Base-by-base conservation (phyloP, 169 alveolate genomes). In the Eimeria praecox region DNA sequence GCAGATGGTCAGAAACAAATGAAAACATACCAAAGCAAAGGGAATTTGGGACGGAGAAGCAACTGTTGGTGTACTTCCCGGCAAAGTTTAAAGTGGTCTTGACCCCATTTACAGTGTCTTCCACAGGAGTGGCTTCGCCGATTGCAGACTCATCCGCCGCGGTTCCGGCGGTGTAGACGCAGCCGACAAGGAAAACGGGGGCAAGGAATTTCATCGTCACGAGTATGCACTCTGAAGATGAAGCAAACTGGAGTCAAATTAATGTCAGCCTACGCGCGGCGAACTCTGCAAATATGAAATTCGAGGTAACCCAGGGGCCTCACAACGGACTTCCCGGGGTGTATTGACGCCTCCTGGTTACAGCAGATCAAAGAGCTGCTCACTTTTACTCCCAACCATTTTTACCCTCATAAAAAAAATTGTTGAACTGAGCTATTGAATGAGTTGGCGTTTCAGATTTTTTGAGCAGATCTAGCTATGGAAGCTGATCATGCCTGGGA, bases 31-130 rank as follows among this genome's bases (percentile, higher is more conserved):
- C 96, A 46, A 93, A 88, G 66, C 96, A 93, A 1, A 93, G 89
- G 40, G 96, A 49, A 56, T 93, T 93, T 4, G 93, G 94, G 69
- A 93, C 93, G 44, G 71, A 52, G 78, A 93, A 93, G 78, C 96
- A 93, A 27, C 90, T 83, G 66, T 80, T 46, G 40, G 80, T 80
- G 80, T 80, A 62, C 73, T 80, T 93, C 62, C 80, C 96, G 64
- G 96, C 96, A 62, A 82, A 93, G 77, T 93, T 93, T 54, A 92
- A 33, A n/a, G 87, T 62, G 27, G 95, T 92, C 44, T 92, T 78
- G 64, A 75, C 95, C 59, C 92, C 92, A 62, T 86, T 86, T 35
- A 56, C 92, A 35, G 59, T 86, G 38, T 86, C 92, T 42, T 86
- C 92, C 54, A 86, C 64, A 3, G 92, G 14, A n/a, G 64, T 56